phyloP scores from a whole-genome alignment of 2,329 filamentous ascomycete genomes.

The Diaporthe citrichinensis region DNA sequence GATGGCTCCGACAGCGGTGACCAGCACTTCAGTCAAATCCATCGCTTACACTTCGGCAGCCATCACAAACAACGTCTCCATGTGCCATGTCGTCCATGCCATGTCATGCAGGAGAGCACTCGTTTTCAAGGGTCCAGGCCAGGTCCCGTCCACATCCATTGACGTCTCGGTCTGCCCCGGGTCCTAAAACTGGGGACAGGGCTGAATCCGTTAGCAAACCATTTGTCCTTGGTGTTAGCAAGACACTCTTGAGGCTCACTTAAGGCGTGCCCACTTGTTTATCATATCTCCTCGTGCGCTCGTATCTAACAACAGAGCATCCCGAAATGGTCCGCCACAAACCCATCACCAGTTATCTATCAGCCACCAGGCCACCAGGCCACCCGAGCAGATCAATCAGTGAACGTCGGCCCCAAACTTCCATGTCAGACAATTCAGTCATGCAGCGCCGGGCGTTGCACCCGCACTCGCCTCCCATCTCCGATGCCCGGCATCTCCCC shows the following conservation, averaged over 20 bases:
- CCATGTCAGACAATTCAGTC: slow-evolving; percentile 33
- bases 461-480: slow-evolving; percentile 21
- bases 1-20: not conserved
- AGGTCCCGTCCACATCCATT: not conserved
- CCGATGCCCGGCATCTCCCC: slow-evolving; percentile 29
- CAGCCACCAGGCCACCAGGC: slow-evolving; percentile 3
- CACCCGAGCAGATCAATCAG: not conserved
- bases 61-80: not conserved
- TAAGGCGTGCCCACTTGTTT: slow-evolving; percentile 30
- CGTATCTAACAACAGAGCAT: slow-evolving; percentile 34
- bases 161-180: slow-evolving; percentile 32
- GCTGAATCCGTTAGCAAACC: slow-evolving; percentile 43
- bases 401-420: not conserved
- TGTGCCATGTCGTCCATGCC: not conserved
- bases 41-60: not conserved
- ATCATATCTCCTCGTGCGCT: not conserved
- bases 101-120: slow-evolving; percentile 12
- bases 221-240: slow-evolving; percentile 43
- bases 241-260: slow-evolving; percentile 28
- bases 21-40: not conserved
- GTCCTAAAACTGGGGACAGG: slow-evolving; percentile 38
- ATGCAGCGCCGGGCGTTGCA: slow-evolving; percentile 16
- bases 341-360: slow-evolving; percentile 5
- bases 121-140: slow-evolving; percentile 31
- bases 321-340: slow-evolving; percentile 11